phyloP scores from a whole-genome alignment of 73 alveolate genomes.

The Durusdinium trenchii region DNA sequence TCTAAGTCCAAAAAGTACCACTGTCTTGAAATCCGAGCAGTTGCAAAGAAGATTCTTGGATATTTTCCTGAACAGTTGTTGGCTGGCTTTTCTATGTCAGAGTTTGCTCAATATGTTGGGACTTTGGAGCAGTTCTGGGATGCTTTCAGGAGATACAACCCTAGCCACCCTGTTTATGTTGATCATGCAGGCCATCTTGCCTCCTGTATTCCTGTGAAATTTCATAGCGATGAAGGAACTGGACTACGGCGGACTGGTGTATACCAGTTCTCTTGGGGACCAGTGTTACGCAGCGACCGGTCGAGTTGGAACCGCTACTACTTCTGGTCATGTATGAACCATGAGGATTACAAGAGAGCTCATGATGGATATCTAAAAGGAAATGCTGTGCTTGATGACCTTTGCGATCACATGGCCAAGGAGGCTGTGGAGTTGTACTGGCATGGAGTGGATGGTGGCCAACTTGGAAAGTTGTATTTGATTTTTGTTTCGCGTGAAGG shows the following conservation, averaged over 20 bases:
- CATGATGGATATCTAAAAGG: background rate
- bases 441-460: background rate
- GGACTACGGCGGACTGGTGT: background rate
- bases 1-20: background rate
- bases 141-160: background rate
- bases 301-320: background rate
- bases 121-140: background rate
- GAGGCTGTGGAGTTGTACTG: background rate
- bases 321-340: background rate
- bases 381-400: background rate
- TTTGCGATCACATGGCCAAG: background rate
- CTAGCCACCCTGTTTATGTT: background rate
- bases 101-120: background rate
- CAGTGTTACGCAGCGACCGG: background rate
- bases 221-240: constrained; percentile 3
- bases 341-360: background rate
- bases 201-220: background rate
- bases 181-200: background rate
- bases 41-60: background rate
- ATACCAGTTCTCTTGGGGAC: constrained; percentile 33
- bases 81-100: background rate
- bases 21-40: background rate
- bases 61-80: background rate
- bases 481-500: background rate
- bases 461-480: background rate